Evolutionary conservation across 495 filamentous ascomycete species (phyloP), one percentile per base, ranked within the genome.

Genomic region (Diplogelasinospora grovesii): DNA sequence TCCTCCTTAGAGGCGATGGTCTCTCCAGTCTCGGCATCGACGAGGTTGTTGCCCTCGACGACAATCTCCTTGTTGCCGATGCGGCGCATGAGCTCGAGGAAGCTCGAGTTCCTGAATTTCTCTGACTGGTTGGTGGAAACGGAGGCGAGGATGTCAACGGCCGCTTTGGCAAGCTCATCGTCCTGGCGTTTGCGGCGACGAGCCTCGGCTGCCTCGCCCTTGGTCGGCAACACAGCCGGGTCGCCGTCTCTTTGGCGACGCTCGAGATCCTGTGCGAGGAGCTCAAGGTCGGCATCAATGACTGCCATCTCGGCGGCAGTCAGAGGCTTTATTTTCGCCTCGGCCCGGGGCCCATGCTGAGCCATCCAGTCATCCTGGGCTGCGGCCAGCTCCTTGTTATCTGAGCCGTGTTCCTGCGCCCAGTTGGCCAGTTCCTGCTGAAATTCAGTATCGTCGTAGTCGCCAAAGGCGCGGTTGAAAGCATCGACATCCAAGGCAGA

Each of bases 101-200:
- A 71, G 10, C 49, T 47, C 6, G 68, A 71, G 21, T 66, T 60
- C 35, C 57, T 63, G 41, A 71, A 70, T 41, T 70, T 71, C 7
- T 62, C 56, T 0, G 57, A 60, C 22, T 52, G 28, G 41, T 69
- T 63, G 34, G 52, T 53, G 6, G 56, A 39, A 6, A 71, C 58
- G 3, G 60, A 59, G 25, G 54, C 37, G 19, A 71, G 42, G 21
- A 71, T 65, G 16, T 59, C 49, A 25, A 53, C 50, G 15, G 68
- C 68, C 0, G 65, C 66, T 13, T 36, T 46, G 7, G 64, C 64
- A 1, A 71, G 49, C 14, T 68, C 60, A 18, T 57, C 41, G 33
- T 52, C 48, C n/a, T 50, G 25, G 15, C 41, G 37, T 21, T 29
- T 26, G 3, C 42, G 21, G 11, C 30, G 34, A 18, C n/a, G 22